Base-by-base conservation (phyloP, 306 rosid genomes). In the Quercus gilva region DNA sequence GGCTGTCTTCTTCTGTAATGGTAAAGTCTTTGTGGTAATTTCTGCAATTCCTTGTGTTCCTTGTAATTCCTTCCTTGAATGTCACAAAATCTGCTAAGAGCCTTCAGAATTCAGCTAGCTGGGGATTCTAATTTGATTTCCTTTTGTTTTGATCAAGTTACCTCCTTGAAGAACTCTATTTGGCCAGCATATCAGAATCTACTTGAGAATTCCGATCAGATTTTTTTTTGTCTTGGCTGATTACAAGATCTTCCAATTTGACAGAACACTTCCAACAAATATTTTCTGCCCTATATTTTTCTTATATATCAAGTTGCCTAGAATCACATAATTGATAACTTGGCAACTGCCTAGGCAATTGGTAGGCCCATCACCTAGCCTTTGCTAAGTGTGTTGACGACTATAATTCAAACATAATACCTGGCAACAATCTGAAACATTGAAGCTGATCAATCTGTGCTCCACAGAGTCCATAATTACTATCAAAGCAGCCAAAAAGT, bases 401-500 rank as follows among this genome's bases (percentile, higher is more conserved):
- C 68, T 55, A 45, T 43, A 90, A 82, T 69, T 55, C 19, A 69
- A 65, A 85, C 64, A 77, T 74, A 75, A 59, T 79, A 94, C 99
- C 97, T 81, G 97, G 99, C 72, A 90, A 86, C 85, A 89, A 82
- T 74, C 84, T 87, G 75, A 94, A 91, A 84, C 71, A 70, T 78
- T 95, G 92, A 78, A 81, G 45, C 76, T 95, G 96, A 85, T 92
- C 87, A 52, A 92, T 83, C 72, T 75, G 64, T n/a, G 81, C 85
- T 77, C 83, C 86, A 35, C 26, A 78, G 76, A 84, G 78, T 63
- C 91, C 91, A 81, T 77, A 85, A 43, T 69, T 83, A 80, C 98
- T 91, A 89, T 63, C 76, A 87, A 76, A 80, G 20, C 75, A 82
- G 51, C 58, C 37, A 79, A 37, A 73, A 71, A 76, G 25, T 19